A percentile compares a stretch with the other conserved stretches of the same genome.
phyloP scores from a whole-genome alignment of 2,329 filamentous ascomycete genomes.

The Talaromyces sp. region DNA sequence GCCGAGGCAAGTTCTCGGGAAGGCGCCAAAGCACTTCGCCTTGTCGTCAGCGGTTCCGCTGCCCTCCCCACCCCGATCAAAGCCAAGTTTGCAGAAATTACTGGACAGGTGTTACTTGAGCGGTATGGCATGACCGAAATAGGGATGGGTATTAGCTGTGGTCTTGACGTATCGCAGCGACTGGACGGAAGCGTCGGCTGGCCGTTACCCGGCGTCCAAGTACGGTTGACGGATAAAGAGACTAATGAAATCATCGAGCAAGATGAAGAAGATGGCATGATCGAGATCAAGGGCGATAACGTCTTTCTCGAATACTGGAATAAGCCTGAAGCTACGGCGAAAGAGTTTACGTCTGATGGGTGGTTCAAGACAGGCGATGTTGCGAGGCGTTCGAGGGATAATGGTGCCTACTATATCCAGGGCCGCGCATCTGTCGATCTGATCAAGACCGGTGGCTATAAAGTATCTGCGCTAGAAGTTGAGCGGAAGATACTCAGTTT shows the following conservation, averaged over 20 bases:
- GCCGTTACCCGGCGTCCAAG: constrained; percentile 49
- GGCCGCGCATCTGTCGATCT: constrained; percentile 55
- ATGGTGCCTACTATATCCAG: constrained; percentile 53
- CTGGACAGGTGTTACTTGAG: constrained; percentile 46
- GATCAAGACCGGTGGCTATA: constrained; percentile 58
- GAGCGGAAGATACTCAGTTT: constrained; percentile 54
- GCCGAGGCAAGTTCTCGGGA: constrained; percentile 33
- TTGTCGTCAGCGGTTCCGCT: constrained; percentile 45
- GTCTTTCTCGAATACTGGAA: constrained; percentile 40
- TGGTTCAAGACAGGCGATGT: constrained; percentile 54
- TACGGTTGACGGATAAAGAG: constrained; percentile 46
- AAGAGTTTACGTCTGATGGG: constrained; percentile 48
- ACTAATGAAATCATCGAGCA: constrained; percentile 33
- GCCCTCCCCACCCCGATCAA: constrained; percentile 45
- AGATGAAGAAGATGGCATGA: constrained; percentile 42
- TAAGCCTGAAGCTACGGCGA: constrained; percentile 47
- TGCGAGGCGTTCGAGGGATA: constrained; percentile 33
- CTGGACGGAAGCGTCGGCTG: constrained; percentile 52
- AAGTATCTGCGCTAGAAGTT: constrained; percentile 56
- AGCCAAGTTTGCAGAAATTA: constrained; percentile 42
- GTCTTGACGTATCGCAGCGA: constrained; percentile 39
- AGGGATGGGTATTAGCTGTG: constrained; percentile 50
- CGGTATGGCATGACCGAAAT: constrained; percentile 54
- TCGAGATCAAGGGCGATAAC: constrained; percentile 44
- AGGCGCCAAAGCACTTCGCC: constrained; percentile 37